Conservation (phyloP, 441 rosid genomes). For the Gossypium gossypioides region DNA sequence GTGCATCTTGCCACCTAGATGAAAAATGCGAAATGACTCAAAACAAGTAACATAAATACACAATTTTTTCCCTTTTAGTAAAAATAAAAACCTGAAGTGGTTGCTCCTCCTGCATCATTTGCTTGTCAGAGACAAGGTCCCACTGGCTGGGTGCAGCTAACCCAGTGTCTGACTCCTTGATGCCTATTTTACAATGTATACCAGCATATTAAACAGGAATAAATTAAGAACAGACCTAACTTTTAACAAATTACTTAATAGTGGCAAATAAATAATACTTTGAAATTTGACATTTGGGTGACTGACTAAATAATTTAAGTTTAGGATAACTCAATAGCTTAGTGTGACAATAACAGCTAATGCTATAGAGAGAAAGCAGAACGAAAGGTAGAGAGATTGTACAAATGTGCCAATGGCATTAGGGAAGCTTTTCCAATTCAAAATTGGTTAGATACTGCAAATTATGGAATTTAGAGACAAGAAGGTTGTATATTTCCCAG, state of each 20-base stretch:
- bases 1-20: conserved; percentile 90
- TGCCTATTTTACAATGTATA: conserved; percentile 36
- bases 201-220: background rate
- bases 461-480: background rate
- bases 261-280: background rate
- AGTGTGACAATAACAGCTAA: background rate
- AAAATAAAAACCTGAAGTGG: conserved; percentile 61
- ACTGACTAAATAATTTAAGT: background rate
- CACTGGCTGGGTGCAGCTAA: conserved; percentile 94
- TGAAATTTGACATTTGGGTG: background rate
- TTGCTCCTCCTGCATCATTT: conserved; percentile 99
- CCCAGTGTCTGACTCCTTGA: conserved; percentile 95
- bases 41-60: background rate
- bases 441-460: background rate
- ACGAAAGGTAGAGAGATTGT: background rate
- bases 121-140: conserved; percentile 98
- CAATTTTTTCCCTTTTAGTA: background rate
- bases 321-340: background rate
- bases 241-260: background rate
- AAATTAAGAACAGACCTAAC: background rate
- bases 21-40: background rate
- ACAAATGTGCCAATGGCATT: background rate
- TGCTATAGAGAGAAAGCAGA: background rate
- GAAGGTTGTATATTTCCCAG: background rate
- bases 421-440: background rate